Evolutionary conservation across 805 yeast species (phyloP), one percentile per base, ranked within the genome.

Genomic region (Pichia thaimueangensis): DNA sequence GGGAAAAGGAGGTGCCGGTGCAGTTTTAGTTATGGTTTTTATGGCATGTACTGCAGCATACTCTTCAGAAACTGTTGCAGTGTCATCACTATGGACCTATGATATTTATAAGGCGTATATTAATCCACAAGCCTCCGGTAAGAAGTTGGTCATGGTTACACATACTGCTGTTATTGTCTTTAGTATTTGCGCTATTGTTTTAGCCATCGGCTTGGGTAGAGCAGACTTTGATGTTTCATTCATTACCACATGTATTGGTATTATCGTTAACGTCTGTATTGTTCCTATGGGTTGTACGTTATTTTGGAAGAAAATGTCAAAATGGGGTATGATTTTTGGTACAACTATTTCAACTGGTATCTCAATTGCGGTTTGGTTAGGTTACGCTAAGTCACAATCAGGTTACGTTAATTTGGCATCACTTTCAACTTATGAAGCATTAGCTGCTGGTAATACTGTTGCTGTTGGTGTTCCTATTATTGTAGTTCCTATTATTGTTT

Each of bases 391-490:
- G 32, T 56, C 60, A 5, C 54, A 62, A 33, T 52, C 57, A 13
- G 45, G 47, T 2, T 21, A 34, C 6, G 49, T 59, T 21, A 55
- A 46, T 3, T 35, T 59, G 58, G 61, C 53, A 10, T 44, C 59
- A 1, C 67, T 78, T 30, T 73, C 74, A 41, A 69, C 68, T 43
- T 77, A 75, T 54, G 68, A 68, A 48, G 64, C 80, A 19, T 71
- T 70, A 70, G 70, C 76, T 45, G 74, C 76, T 2, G 82, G 82
- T 34, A 76, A 76, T 54, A 72, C 75, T 13, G 73, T 73, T 47
- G 79, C 81, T 1, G 64, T 76, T 44, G 70, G 68, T 39, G 58
- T 72, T 20, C 80, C 81, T 1, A 49, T 67, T 32, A 47, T 76
- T 12, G 52, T 71, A 25, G 56, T 71, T 39, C 79, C 76, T 16